These are phyloP conservation scores for Pichia sp. DNA, from an alignment of 1,139 yeast species.

Conservation along the genomic window DNA sequence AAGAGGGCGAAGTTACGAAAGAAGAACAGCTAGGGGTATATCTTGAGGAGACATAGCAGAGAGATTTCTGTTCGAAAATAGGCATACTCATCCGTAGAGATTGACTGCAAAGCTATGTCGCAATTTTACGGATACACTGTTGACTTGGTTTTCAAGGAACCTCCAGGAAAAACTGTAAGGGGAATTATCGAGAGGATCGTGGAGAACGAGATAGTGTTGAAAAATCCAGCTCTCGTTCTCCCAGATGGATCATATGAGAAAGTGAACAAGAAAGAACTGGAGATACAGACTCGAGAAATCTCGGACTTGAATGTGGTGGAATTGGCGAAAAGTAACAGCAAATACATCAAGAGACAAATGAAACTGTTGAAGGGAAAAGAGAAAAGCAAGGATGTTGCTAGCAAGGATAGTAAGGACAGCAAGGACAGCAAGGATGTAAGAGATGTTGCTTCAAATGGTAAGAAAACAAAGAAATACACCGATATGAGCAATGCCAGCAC, in stretches of 20 bases:
- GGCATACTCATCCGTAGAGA: neutral
- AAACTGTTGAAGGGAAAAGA: conserved; percentile 5
- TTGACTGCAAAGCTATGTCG: conserved; percentile 24
- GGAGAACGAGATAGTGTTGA: conserved; percentile 37
- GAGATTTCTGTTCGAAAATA: neutral
- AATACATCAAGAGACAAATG: conserved; percentile 11
- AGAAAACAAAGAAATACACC: neutral
- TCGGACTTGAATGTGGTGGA: conserved; percentile 48
- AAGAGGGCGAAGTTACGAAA: neutral
- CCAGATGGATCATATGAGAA: conserved; percentile 12
- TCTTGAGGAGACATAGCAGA: neutral
- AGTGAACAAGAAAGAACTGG: conserved; percentile 21
- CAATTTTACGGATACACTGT: conserved; percentile 57
- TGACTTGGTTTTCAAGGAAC: conserved; percentile 41
- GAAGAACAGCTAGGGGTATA: neutral
- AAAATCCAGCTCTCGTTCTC: conserved; percentile 9
- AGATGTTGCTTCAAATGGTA: neutral
- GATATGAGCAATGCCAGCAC: neutral
- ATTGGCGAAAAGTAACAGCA: conserved; percentile 39
- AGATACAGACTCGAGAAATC: conserved; percentile 37
- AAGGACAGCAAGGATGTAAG: neutral
- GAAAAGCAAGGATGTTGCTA: conserved; percentile 18
- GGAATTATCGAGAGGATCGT: conserved; percentile 48
- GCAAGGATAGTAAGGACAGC: neutral
- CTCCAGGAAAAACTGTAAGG: conserved; percentile 38